These are phyloP conservation scores for Colletotrichum echinochloae DNA, from an alignment of 2,329 filamentous ascomycete genomes.

Conservation along the genomic window DNA sequence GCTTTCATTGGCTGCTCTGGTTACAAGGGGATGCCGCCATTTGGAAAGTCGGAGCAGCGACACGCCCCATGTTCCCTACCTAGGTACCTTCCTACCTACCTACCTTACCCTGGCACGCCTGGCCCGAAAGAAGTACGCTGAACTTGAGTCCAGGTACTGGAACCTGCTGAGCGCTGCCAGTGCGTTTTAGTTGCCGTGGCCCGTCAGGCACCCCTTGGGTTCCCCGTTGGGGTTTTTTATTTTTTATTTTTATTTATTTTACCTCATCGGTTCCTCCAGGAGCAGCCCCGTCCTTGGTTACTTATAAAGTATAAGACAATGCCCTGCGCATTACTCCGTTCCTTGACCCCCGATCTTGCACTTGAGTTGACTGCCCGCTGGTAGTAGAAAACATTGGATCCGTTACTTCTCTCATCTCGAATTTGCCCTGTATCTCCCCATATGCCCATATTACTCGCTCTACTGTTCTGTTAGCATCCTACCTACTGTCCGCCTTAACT, in stretches of 20 bases:
- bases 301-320: slow-evolving; percentile 39
- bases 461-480: not conserved
- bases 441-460: not conserved
- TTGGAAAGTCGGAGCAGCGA: slow-evolving; percentile 34
- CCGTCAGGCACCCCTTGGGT: slow-evolving; percentile 39
- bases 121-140: slow-evolving; percentile 36
- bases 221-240: slow-evolving; percentile 23
- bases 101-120: not conserved
- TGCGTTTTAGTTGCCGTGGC: slow-evolving; percentile 39
- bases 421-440: slow-evolving; percentile 17
- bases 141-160: slow-evolving; percentile 30
- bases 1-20: slow-evolving; percentile 27
- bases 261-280: slow-evolving; percentile 37
- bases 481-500: not conserved
- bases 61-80: slow-evolving; percentile 30
- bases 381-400: slow-evolving; percentile 13
- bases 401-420: slow-evolving; percentile 3
- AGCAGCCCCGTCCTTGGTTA: slow-evolving; percentile 23
- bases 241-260: slow-evolving; percentile 15
- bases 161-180: slow-evolving; percentile 37
- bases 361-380: slow-evolving; percentile 1
- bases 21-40: slow-evolving; percentile 11
- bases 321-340: slow-evolving; percentile 24
- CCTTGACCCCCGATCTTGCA: not conserved
- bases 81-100: not conserved